phyloP scores from a whole-genome alignment of 1,284 basidiomycete genomes.

The Cutaneotrichosporon cutaneum region DNA sequence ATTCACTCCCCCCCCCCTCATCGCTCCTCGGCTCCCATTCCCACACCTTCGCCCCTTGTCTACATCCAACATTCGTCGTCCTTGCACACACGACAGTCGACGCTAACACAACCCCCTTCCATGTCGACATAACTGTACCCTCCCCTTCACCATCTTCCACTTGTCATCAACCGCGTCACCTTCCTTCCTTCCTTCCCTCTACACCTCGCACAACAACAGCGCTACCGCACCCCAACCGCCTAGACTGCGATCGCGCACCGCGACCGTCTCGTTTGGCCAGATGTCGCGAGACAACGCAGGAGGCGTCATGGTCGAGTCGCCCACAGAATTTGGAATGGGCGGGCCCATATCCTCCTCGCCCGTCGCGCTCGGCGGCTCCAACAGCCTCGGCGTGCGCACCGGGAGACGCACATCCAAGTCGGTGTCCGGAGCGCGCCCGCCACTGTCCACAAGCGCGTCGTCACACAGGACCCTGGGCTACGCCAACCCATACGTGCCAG shows the following conservation, averaged over 20 bases:
- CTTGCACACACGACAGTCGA: background rate
- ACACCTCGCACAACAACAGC: background rate
- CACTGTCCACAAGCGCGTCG: slow-evolving; percentile 21
- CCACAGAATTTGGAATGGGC: background rate
- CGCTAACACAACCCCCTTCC: background rate
- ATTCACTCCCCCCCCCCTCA: background rate
- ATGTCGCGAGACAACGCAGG: slow-evolving; percentile 23
- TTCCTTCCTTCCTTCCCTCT: no score
- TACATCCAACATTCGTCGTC: background rate
- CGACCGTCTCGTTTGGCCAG: slow-evolving; percentile 35
- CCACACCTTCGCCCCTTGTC: background rate
- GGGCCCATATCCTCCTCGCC: slow-evolving; percentile 11
- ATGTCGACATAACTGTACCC: background rate
- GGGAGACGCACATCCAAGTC: slow-evolving; percentile 29
- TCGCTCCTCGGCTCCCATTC: background rate
- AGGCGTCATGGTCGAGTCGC: slow-evolving; percentile 2
- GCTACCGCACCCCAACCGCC: slow-evolving; percentile 2
- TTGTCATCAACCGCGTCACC: no score
- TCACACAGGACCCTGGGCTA: slow-evolving; percentile 17
- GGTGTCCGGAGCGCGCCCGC: slow-evolving; percentile 29
- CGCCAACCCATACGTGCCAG: background rate
- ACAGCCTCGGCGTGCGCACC: slow-evolving; percentile 11
- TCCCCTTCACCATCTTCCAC: background rate
- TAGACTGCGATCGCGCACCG: slow-evolving; percentile 36
- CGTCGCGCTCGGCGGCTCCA: slow-evolving; percentile 4